Percentiles rank a stretch among this genome's conserved stretches.
Conservation (phyloP, 495 filamentous ascomycete species). For the Filosporella fistucella region DNA sequence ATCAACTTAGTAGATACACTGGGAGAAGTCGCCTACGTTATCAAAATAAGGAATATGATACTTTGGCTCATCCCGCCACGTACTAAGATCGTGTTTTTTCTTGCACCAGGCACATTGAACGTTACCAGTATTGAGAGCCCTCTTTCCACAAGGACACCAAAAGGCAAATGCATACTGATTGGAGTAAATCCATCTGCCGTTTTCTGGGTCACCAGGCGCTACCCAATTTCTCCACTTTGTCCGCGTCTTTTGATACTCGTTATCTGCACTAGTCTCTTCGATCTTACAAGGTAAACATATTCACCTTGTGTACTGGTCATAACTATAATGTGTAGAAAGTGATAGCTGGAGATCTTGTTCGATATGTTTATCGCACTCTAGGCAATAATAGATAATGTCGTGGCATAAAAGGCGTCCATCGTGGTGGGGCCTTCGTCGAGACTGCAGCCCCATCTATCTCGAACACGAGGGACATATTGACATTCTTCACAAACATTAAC, state of each 20-base stretch:
- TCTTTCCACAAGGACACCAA: conserved; percentile 15
- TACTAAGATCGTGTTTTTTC: conserved; percentile 12
- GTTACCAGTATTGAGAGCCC: conserved; percentile 6
- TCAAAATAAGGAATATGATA: conserved; percentile 12
- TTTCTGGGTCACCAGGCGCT: no score
- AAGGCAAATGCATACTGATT: background rate
- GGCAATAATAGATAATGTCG: conserved; percentile 16
- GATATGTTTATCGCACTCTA: conserved; percentile 14
- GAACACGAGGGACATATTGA: conserved; percentile 13
- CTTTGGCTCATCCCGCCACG: background rate
- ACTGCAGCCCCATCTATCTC: background rate
- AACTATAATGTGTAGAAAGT: conserved; percentile 21
- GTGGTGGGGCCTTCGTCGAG: conserved; percentile 5
- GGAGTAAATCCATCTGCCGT: no score
- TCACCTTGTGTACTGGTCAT: conserved; percentile 19
- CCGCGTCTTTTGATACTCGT: background rate
- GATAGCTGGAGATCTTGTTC: conserved; percentile 14
- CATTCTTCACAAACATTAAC: conserved; percentile 22
- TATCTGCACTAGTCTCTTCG: conserved; percentile 4
- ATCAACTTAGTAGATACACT: background rate
- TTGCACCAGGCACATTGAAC: conserved; percentile 13
- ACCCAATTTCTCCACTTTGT: no score
- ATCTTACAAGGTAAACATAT: conserved; percentile 18
- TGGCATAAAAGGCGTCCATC: no score
- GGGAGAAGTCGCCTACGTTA: conserved; percentile 4